phyloP scores from a whole-genome alignment of 768 basidiomycete species.

The Omphalotus guepiniiformis region DNA sequence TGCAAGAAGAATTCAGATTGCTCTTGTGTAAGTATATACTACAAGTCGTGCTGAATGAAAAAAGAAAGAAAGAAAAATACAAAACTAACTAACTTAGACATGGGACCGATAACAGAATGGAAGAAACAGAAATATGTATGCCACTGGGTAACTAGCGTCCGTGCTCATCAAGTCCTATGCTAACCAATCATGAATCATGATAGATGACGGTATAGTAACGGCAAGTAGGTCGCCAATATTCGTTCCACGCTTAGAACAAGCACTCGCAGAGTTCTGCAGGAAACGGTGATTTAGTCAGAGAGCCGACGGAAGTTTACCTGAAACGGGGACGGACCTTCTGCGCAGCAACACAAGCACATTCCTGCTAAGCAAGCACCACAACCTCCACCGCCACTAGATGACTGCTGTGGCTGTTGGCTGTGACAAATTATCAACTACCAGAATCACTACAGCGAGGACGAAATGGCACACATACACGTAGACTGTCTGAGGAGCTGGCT shows the following conservation, averaged over 20 bases:
- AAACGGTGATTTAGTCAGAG: slow-evolving; percentile 7
- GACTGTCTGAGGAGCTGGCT: slow-evolving; percentile 66
- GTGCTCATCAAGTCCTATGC: too few relatives aligned
- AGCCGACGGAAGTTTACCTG: neutral
- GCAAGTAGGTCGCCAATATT: too few relatives aligned
- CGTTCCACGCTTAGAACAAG: slow-evolving; percentile 50
- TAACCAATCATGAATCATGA: too few relatives aligned
- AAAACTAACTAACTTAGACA: neutral
- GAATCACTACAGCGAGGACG: neutral
- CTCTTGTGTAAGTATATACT: neutral
- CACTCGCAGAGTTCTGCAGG: slow-evolving; percentile 69
- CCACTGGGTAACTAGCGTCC: neutral
- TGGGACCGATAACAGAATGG: neutral
- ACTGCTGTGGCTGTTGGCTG: slow-evolving; percentile 53
- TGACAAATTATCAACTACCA: slow-evolving; percentile 2
- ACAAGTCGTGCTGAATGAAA: neutral
- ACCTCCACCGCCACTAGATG: slow-evolving; percentile 34
- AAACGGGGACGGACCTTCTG: slow-evolving; percentile 51
- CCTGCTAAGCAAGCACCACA: slow-evolving; percentile 67
- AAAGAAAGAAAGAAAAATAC: neutral
- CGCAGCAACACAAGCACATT: slow-evolving; percentile 63
- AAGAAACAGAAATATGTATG: neutral
- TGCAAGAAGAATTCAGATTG: too few relatives aligned
- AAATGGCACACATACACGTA: slow-evolving; percentile 57
- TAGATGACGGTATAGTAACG: too few relatives aligned